Evolutionary conservation across 2,329 filamentous ascomycete genomes (phyloP), one percentile per base, ranked within the genome.

Genomic region (Fusarium solani-melongenae): DNA sequence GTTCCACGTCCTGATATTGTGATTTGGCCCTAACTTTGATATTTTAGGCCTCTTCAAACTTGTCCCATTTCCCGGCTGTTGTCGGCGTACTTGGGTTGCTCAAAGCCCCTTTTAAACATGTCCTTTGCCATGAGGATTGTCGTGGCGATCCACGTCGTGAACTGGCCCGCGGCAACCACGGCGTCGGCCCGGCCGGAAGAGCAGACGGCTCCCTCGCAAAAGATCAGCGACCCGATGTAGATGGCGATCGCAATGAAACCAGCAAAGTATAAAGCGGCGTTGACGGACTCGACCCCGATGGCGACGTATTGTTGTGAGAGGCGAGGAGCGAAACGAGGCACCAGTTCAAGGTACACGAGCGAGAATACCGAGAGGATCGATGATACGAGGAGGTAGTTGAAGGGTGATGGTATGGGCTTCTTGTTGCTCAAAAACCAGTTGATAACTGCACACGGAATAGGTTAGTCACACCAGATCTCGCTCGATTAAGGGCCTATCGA

Each of bases 381-480:
- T 29, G 83, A 83, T 76, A 89, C 88, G 75, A 91, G 81, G 70
- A 91, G 81, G 79, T 90, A 91, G 82, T 86, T 88, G 81, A 92
- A 81, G 70, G 89, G 86, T 5, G 85, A 82, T 0, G 90, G 90
- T n/a, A 89, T 86, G 20, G 84, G 74, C 5, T 85, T 86, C 72
- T 86, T 83, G 76, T 88, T 92, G 76, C 81, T 83, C 78, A 88
- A 85, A 79, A 90, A 91, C 88, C 88, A 91, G 80, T 91, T 84
- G 72, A 88, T 84, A 64, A 92, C 90, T 92, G 64, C 15, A 36
- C 12, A 36, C 22, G 6, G 41, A 49, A 4, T 27, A 29, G 59
- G 63, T 74, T 55, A 74, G 72, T 29, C 14, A 39, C 39, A n/a
- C 31, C 36, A 55, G 60, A 24, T 49, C 62, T 62, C 34, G 49